Percentiles rank a stretch among this genome's conserved stretches.
phyloP scores from a whole-genome alignment of 116 monocot genomes.

The Iris pallida region DNA sequence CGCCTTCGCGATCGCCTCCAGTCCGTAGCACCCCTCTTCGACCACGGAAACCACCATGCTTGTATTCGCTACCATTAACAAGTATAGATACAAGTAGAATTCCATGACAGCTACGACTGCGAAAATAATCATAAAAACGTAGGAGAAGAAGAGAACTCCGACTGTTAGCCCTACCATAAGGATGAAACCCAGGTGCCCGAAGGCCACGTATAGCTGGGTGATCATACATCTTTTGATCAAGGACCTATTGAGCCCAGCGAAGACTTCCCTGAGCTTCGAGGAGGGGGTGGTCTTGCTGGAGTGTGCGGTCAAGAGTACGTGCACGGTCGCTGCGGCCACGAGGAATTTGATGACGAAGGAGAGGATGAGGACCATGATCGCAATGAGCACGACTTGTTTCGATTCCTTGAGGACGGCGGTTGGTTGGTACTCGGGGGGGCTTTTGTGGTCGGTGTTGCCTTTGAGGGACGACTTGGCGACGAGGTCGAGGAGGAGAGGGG shows the following conservation, averaged over 20 bases:
- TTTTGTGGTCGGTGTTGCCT: not conserved
- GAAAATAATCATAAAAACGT: not conserved
- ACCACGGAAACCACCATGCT: conserved; percentile 5
- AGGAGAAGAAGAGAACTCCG: not conserved
- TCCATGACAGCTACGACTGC: not conserved
- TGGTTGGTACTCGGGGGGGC: not conserved
- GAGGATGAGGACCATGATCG: not conserved
- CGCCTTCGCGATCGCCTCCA: not conserved
- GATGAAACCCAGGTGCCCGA: not conserved
- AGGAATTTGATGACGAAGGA: not conserved
- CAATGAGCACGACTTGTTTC: not conserved
- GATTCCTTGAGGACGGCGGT: not conserved
- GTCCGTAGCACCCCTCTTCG: conserved; percentile 1
- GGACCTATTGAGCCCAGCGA: not conserved
- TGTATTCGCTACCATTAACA: not conserved
- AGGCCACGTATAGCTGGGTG: not conserved
- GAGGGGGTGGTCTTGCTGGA: too few species aligned
- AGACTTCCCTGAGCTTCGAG: too few species aligned
- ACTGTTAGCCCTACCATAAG: not conserved
- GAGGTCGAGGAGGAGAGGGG: not conserved
- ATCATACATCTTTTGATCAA: not conserved
- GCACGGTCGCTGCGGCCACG: not conserved
- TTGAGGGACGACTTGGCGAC: not conserved
- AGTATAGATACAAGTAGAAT: not conserved
- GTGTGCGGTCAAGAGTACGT: not conserved